Evolutionary conservation across 306 rosid genomes (phyloP), one percentile per base, ranked within the genome.

Genomic region (Acacia melanoxylon): DNA sequence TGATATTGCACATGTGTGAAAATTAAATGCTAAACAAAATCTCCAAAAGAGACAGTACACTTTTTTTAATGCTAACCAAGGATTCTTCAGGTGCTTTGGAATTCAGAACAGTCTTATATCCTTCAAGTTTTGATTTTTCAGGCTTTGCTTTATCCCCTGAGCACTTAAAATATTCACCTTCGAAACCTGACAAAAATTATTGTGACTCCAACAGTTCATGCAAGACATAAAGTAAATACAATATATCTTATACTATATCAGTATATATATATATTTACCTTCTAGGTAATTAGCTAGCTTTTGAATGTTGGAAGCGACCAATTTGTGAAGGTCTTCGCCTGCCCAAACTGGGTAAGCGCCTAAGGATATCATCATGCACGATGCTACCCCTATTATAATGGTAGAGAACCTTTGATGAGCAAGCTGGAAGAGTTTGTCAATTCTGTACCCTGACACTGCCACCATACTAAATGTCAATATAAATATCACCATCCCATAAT

Each of bases 331-430:
- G 17, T 90, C 97, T 89, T 89, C 84, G 29, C 98, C 99, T 6
- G 99, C 98, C 99, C 99, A 95, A 2, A 95, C 94, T 0, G 99
- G 99, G 77, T 84, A 89, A 46, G 92, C 61, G 33, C 86, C 91
- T 10, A 87, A 81, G 75, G 97, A 87, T 35, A 95, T 74, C 29
- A 92, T 3, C 63, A 92, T 87, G 90, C 98, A 93, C 10, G 90
- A 75, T 22, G 92, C 86, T 56, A 86, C 97, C 0, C 99, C 99
- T 13, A 87, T 69, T 20, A 88, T 11, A 74, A 95, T 86, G 17
- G 99, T 93, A 67, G 88, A 11, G 4, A 93, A 85, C 78, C 99
- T 92, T 45, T 86, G 90, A 86, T 90, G 84, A 0, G 96, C 97
- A 84, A 95, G 83, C 58, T 77, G 77, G 4, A 91, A 66, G 52